Evolutionary conservation across 192 early-diverging fungal genomes (phyloP), one percentile per base, ranked within the genome.

Genomic region (Entophlyctis helioformis): DNA sequence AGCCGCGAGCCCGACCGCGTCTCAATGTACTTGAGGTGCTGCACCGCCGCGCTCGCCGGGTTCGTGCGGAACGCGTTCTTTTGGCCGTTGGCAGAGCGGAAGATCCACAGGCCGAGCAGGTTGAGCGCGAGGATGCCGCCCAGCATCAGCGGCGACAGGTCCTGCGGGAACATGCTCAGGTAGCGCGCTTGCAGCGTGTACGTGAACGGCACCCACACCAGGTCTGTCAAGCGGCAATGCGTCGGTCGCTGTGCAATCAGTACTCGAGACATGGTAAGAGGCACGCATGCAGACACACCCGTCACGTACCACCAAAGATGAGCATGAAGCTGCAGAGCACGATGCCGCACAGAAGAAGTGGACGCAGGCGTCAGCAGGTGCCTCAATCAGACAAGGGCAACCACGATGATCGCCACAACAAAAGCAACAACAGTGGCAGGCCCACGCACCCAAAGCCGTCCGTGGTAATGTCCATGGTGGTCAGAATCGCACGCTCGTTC

Each of bases 391-490:
- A n/a, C n/a, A n/a, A n/a, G n/a, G n/a, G n/a, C n/a, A n/a, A n/a
- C n/a, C n/a, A n/a, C n/a, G n/a, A n/a, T n/a, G n/a, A n/a, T n/a
- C n/a, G n/a, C n/a, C n/a, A n/a, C n/a, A n/a, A n/a, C n/a, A n/a
- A n/a, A n/a, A n/a, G n/a, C n/a, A n/a, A n/a, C n/a, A n/a, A n/a
- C n/a, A n/a, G n/a, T n/a, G n/a, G n/a, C n/a, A n/a, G n/a, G 36
- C 86, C 71, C 85, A 87, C 86, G 57, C 76, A 89, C 8, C 94
- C 94, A 60, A 98, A 95, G 7, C 94, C 94, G 57, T 98, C 94
- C 5, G 86, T 91, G 16, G 82, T 88, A n/a, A 98, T 87, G 48
- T 98, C 91, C 89, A 95, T 94, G 4, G 91, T 98, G 15, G 94
- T 92, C 61, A 98, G 54, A 18, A 98, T 85, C 11, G 86, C 78